phyloP scores from a whole-genome alignment of 1,139 yeast genomes.

The Geotrichum europaeum region DNA sequence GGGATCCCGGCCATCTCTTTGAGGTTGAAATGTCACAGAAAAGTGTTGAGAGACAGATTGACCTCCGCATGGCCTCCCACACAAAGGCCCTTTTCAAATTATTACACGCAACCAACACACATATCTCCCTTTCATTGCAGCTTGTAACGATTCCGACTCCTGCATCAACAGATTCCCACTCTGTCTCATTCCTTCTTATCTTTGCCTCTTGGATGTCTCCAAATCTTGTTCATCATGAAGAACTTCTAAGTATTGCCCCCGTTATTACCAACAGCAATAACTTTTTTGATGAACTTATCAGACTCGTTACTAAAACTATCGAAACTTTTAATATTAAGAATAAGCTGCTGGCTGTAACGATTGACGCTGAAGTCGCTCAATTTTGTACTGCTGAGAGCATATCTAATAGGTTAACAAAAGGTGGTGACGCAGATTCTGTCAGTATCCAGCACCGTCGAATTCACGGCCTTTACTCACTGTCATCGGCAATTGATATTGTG shows the following conservation, averaged over 20 bases:
- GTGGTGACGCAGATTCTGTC: not conserved
- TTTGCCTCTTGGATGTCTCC: slow-evolving; percentile 6
- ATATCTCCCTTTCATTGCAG: slow-evolving; percentile 5
- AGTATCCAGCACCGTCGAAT: not conserved
- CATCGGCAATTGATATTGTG: slow-evolving; percentile 1
- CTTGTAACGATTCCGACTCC: not conserved
- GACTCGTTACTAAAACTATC: not conserved
- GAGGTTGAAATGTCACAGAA: not conserved
- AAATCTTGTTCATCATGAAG: not conserved
- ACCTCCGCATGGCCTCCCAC: not conserved
- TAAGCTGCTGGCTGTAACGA: not conserved
- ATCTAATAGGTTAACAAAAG: not conserved
- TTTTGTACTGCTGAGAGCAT: not conserved
- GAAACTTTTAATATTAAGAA: not conserved
- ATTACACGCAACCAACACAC: not conserved
- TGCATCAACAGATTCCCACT: not conserved
- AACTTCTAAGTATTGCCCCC: not conserved
- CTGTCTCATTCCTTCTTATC: not conserved
- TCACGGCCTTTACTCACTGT: not conserved
- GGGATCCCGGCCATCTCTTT: not conserved
- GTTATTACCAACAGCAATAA: not conserved
- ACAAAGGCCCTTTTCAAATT: not conserved
- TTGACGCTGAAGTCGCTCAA: not conserved
- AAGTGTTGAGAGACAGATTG: not conserved
- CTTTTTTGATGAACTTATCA: not conserved